These are phyloP conservation scores for Yamadazyma taylorii DNA, from an alignment of 1,139 yeast species.

Conservation along the genomic window DNA sequence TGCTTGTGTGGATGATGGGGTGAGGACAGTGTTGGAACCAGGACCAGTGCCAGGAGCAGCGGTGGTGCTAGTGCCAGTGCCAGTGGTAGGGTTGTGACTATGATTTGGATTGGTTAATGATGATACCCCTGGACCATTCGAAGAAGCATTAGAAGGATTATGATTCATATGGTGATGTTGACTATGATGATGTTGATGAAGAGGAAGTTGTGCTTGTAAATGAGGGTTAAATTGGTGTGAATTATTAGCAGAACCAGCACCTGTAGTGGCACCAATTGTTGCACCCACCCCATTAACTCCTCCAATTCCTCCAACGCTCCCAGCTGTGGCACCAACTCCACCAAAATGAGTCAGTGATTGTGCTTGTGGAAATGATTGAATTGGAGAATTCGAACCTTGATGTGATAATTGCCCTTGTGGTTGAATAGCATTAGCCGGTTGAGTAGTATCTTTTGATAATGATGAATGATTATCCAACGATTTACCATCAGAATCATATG, in stretches of 20 bases:
- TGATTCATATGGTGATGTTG: too few relatives aligned
- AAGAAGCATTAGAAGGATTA: too few relatives aligned
- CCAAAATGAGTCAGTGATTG: not conserved
- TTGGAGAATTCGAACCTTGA: not conserved
- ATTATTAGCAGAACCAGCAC: too few relatives aligned
- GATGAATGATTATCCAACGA: conserved; percentile 20
- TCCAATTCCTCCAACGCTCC: too few relatives aligned
- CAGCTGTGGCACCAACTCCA: too few relatives aligned
- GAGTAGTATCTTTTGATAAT: conserved; percentile 1
- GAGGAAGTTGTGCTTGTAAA: not conserved
- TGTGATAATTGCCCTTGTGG: conserved; percentile 3
- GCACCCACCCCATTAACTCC: too few relatives aligned
- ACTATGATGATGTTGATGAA: not conserved
- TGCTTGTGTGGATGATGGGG: not conserved
- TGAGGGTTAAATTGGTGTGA: too few relatives aligned
- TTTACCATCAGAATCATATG: conserved; percentile 31
- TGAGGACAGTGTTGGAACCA: conserved; percentile 4
- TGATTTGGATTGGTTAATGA: not conserved
- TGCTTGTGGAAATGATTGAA: conserved; percentile 2
- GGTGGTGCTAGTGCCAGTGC: too few relatives aligned
- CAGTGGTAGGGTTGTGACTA: too few relatives aligned
- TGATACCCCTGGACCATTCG: too few relatives aligned
- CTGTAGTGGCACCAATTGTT: too few relatives aligned
- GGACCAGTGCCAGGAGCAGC: too few relatives aligned
- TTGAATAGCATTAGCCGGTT: conserved; percentile 4